Base-by-base conservation (phyloP, 2,329 filamentous ascomycete genomes). In the Tolypocladium amazonense region DNA sequence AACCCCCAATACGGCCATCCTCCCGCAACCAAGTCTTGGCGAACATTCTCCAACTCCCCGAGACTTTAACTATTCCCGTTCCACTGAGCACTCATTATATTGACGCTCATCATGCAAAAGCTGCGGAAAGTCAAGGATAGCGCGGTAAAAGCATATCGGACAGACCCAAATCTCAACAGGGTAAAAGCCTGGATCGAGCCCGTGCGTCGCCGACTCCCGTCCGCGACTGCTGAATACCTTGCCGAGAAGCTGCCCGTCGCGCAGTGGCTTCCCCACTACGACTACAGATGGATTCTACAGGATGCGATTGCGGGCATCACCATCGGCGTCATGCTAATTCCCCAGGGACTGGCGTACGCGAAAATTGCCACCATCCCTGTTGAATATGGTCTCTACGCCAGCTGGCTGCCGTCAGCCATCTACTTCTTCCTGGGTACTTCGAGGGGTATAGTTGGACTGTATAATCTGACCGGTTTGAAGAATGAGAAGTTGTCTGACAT, bases 221-320 rank as follows among this genome's bases (percentile, higher is more conserved):
- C 78, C 3, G 80, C 78, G 11, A 73, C 82, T 1, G 75, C 70
- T 6, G 77, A 83, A 56, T 88, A 88, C 65, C 71, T 83, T 8
- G 62, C 79, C 39, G 82, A 85, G 62, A 88, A 87, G 67, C 73
- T 85, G 3, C 85, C 85, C 1, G 81, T 87, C 50, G 71, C 84
- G 11, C 79, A 82, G 56, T 88, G 85, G 85, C 74, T 88, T 1
- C 84, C 85, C 14, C 76, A 76, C 54, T 88, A 88, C 69, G 77
- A 83, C 23, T 79, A 76, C 6, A 73, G 78, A 76, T 88, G 84
- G 85, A 67, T 88, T 1, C 61, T 84, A 23, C 83, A 83, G 66
- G 85, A 88, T 66, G 69, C 81, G 14, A 81, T 88, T 63, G 84
- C 82, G 14, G 85, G 85, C 23, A 74, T 83, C 63, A 88, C 82